Conservation (phyloP, 208 protist genomes). For the Leishmania tropica region DNA sequence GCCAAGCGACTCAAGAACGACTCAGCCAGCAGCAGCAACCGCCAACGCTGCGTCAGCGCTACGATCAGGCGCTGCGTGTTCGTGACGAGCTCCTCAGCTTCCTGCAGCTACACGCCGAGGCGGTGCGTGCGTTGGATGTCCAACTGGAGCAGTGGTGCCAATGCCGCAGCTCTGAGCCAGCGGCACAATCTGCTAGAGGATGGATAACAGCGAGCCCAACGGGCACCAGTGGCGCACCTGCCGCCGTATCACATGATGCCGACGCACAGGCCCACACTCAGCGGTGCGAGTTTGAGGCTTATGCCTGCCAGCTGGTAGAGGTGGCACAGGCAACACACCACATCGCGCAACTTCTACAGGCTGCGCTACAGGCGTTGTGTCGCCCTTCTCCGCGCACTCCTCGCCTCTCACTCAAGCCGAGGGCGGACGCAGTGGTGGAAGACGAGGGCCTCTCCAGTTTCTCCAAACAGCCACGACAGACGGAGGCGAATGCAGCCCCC, state of each 20-base stretch:
- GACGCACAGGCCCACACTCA: background rate
- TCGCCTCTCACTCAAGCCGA: background rate
- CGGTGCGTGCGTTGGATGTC: slow-evolving; percentile 23
- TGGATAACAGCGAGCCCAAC: background rate
- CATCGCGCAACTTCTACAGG: slow-evolving; percentile 23
- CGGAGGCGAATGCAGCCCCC: background rate
- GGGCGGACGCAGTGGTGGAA: background rate
- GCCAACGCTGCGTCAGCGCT: slow-evolving; percentile 26
- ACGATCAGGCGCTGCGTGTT: slow-evolving; percentile 22
- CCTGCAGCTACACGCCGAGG: slow-evolving; percentile 30
- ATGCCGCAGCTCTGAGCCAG: background rate
- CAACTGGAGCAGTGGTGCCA: slow-evolving; percentile 25
- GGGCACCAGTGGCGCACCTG: background rate
- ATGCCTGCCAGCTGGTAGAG: slow-evolving; percentile 28
- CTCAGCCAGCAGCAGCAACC: slow-evolving; percentile 2
- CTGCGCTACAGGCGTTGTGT: slow-evolving; percentile 24
- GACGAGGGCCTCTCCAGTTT: background rate
- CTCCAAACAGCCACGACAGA: background rate
- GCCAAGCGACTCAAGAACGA: background rate
- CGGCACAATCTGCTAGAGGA: background rate
- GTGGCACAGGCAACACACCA: slow-evolving; percentile 22
- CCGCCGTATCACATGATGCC: background rate
- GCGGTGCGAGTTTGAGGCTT: slow-evolving; percentile 12
- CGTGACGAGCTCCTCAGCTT: slow-evolving; percentile 28
- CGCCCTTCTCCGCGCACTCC: slow-evolving; percentile 7